Conservation (phyloP, 2,329 filamentous ascomycete genomes). For the Nemania abortiva region DNA sequence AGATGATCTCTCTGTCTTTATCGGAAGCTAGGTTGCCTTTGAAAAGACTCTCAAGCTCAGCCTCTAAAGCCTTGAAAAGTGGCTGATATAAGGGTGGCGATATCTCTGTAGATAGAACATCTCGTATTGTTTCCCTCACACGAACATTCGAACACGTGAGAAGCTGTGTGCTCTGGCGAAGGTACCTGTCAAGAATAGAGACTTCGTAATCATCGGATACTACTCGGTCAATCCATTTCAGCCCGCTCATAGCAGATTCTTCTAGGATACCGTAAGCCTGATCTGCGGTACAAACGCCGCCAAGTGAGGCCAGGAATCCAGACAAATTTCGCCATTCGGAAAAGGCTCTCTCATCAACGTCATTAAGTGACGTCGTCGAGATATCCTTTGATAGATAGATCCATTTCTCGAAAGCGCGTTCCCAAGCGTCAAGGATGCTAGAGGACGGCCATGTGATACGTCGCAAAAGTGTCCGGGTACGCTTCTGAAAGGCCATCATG, state of each 20-base stretch:
- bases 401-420: constrained; percentile 74
- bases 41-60: constrained; percentile 73
- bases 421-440: constrained; percentile 78
- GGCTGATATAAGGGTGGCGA: constrained; percentile 71
- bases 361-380: constrained; percentile 63
- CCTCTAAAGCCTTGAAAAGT: constrained; percentile 73
- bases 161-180: constrained; percentile 73
- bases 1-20: constrained; percentile 71
- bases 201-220: constrained; percentile 71
- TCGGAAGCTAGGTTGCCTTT: constrained; percentile 65
- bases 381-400: constrained; percentile 73
- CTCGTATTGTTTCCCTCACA: constrained; percentile 74
- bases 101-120: constrained; percentile 74
- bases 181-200: constrained; percentile 69
- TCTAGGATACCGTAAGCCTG: constrained; percentile 67
- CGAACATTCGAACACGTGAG: constrained; percentile 73
- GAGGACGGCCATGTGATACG: constrained; percentile 71
- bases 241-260: constrained; percentile 66
- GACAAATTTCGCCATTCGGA: constrained; percentile 77
- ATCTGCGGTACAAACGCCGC: constrained; percentile 73
- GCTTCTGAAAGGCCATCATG: constrained; percentile 76
- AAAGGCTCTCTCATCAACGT: constrained; percentile 66
- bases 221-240: constrained; percentile 74
- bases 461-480: constrained; percentile 69
- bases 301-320: constrained; percentile 75